A percentile compares a stretch with the other conserved stretches of the same genome.
Conservation (phyloP, 306 rosid genomes). For the Fagus crenata region DNA sequence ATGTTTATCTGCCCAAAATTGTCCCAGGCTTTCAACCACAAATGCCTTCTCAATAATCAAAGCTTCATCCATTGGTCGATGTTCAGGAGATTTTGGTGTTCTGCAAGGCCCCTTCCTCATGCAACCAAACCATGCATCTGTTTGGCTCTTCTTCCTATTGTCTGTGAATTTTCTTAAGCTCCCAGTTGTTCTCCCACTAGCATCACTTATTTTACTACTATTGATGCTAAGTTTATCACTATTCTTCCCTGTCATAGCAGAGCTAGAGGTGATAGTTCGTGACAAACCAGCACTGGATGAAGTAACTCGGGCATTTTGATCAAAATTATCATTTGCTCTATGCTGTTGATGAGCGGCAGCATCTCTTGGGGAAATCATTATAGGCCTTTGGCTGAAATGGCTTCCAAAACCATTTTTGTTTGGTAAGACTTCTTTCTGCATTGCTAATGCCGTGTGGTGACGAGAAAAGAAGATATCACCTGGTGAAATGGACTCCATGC, state of each 20-base stretch:
- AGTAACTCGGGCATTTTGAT: constrained; percentile 31
- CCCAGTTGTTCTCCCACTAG: constrained; percentile 49
- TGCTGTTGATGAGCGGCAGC: constrained; percentile 28
- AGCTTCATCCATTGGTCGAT: constrained; percentile 49
- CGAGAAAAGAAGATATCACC: constrained; percentile 87
- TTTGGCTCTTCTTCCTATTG: constrained; percentile 50
- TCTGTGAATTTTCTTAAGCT: constrained; percentile 59
- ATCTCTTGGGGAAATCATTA: constrained; percentile 25
- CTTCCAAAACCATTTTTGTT: constrained; percentile 31
- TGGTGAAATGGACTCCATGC: constrained; percentile 57
- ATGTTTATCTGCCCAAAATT: constrained; percentile 85
- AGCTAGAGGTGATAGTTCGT: constrained; percentile 36
- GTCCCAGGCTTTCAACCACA: constrained; percentile 57
- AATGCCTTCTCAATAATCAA: constrained; percentile 61
- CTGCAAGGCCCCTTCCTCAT: constrained; percentile 64
- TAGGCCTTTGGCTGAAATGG: constrained; percentile 38
- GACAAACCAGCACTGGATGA: constrained; percentile 40
- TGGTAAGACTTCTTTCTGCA: constrained; percentile 28
- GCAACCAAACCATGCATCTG: constrained; percentile 65
- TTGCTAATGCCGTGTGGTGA: constrained; percentile 45
- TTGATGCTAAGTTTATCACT: constrained; percentile 37
- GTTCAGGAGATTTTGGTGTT: constrained; percentile 61
- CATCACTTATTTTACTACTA: constrained; percentile 51
- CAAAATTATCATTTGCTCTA: constrained; percentile 33
- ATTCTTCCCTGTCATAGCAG: constrained; percentile 46